A percentile compares a stretch with the other conserved stretches of the same genome.
These are phyloP conservation scores for Fusarium palustre DNA, from an alignment of 2,329 filamentous ascomycete genomes.

Conservation along the genomic window DNA sequence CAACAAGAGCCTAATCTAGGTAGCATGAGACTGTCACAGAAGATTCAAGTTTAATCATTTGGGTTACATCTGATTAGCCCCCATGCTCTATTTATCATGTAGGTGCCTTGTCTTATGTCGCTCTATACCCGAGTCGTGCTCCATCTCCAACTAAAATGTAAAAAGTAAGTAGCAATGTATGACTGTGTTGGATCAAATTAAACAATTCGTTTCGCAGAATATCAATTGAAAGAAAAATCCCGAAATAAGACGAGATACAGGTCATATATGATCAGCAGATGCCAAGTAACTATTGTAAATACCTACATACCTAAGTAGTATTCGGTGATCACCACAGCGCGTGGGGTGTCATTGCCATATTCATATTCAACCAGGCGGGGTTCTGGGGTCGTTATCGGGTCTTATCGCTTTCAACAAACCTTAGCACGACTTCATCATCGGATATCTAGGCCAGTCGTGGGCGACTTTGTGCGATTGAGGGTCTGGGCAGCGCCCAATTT, in stretches of 20 bases:
- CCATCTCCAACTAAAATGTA: too few species aligned
- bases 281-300: neutral
- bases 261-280: neutral
- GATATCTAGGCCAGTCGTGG: neutral
- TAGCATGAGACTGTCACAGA: too few species aligned
- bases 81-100: too few species aligned
- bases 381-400: conserved; percentile 21
- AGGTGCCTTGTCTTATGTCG: too few species aligned
- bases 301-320: neutral
- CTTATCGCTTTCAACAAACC: conserved; percentile 6
- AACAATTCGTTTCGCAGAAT: too few species aligned
- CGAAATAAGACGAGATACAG: neutral
- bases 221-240: neutral
- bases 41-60: too few species aligned
- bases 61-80: too few species aligned
- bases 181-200: too few species aligned
- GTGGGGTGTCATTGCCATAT: neutral
- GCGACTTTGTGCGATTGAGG: conserved; percentile 14
- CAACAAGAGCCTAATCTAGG: too few species aligned
- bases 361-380: conserved; percentile 23
- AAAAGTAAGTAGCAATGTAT: too few species aligned
- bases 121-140: too few species aligned
- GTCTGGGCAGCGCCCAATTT: conserved; percentile 13
- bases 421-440: conserved; percentile 6
- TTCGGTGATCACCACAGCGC: neutral